phyloP scores from a whole-genome alignment of 2,329 filamentous ascomycete genomes.

The Ophiocordyceps unilateralis region DNA sequence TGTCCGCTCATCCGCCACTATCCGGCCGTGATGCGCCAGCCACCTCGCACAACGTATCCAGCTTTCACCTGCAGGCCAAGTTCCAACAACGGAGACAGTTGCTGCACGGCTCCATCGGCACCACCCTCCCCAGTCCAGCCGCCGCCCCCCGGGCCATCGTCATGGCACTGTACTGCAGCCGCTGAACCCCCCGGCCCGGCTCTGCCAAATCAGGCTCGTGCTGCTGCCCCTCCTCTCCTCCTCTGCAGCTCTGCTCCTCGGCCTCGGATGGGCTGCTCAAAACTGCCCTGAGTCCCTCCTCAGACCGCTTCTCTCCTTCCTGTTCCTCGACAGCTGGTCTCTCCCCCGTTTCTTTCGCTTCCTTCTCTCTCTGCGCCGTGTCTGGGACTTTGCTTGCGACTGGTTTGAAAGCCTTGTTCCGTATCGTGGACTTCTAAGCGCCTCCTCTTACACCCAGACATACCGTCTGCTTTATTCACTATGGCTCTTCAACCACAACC shows the following conservation, averaged over 20 bases:
- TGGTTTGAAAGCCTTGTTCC: conserved; percentile 4
- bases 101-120: background rate
- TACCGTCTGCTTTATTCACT: conserved; percentile 1
- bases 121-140: background rate
- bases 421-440: background rate
- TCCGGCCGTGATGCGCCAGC: no score
- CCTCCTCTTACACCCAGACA: background rate
- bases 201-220: background rate
- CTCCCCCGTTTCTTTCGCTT: conserved; percentile 19
- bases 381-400: conserved; percentile 6
- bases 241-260: conserved; percentile 8
- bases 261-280: conserved; percentile 23
- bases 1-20: no score
- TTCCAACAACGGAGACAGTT: background rate
- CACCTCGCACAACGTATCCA: background rate
- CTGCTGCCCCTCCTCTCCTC: background rate
- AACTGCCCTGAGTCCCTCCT: conserved; percentile 13
- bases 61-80: background rate
- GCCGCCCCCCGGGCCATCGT: background rate
- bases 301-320: conserved; percentile 7
- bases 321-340: conserved; percentile 36
- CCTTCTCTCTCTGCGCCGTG: conserved; percentile 19
- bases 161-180: background rate
- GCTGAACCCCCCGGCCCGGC: background rate
- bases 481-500: conserved; percentile 23